phyloP scores from a whole-genome alignment of 371 early-diverging fungal genomes.

The Sporodiniella umbellata region DNA sequence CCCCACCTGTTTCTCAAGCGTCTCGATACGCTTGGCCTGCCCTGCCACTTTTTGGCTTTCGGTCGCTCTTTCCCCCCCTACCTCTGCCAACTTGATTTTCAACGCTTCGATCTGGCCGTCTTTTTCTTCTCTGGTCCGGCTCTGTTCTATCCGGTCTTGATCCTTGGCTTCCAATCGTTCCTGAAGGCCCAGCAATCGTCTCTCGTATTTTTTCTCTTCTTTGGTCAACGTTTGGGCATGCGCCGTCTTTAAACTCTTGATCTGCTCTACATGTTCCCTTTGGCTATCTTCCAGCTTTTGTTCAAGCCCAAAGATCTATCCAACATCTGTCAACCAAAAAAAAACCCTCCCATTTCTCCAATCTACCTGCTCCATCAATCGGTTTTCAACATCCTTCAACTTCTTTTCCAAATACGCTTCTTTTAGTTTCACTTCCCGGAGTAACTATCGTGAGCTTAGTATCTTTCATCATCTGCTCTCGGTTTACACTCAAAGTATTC shows the following conservation, averaged over 20 bases:
- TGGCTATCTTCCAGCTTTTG: slow-evolving; percentile 17
- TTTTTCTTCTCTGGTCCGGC: slow-evolving; percentile 8
- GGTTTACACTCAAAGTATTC: slow-evolving; percentile 27
- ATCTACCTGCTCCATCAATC: slow-evolving; percentile 21
- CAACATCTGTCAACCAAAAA: neutral
- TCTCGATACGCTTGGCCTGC: slow-evolving; percentile 1
- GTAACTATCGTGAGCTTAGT: slow-evolving; percentile 13
- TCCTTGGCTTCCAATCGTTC: slow-evolving; percentile 31
- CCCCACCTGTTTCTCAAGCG: slow-evolving; percentile 1
- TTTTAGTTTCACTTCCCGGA: slow-evolving; percentile 30
- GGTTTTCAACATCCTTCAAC: slow-evolving; percentile 21
- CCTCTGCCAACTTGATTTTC: slow-evolving; percentile 13
- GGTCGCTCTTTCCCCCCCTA: no score
- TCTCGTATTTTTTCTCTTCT: slow-evolving; percentile 29
- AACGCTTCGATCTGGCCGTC: slow-evolving; percentile 11
- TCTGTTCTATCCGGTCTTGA: slow-evolving; percentile 16
- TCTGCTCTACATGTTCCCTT: slow-evolving; percentile 14
- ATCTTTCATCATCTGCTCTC: no score
- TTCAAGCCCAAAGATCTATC: slow-evolving; percentile 21
- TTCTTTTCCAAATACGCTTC: slow-evolving; percentile 25
- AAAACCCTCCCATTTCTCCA: neutral
- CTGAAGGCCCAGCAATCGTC: slow-evolving; percentile 23
- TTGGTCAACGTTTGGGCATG: slow-evolving; percentile 21
- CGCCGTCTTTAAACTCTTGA: slow-evolving; percentile 14
- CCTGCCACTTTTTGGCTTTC: neutral